Evolutionary conservation across 345 rosid genomes (phyloP), one percentile per base, ranked within the genome.

Genomic region (Acer campestre): DNA sequence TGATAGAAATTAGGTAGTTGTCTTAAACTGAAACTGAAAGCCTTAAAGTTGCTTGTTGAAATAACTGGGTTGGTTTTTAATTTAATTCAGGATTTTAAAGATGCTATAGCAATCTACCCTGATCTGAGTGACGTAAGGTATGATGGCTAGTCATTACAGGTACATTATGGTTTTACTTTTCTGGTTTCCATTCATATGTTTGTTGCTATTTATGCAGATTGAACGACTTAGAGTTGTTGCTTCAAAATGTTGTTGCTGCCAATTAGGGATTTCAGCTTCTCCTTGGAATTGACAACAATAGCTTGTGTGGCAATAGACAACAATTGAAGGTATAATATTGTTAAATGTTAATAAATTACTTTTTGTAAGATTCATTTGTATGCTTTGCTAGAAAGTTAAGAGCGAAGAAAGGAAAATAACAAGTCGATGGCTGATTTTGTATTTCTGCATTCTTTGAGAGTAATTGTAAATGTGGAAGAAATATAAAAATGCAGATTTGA

Each of bases 41-140:
- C 23, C 38, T 31, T 4, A 12, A 76, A 18, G 59, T 59, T 71
- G 8, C 75, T 65, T 42, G 55, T 31, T 70, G 66, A 63, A 78
- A 77, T 68, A 59, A 66, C 62, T 9, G 5, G 12, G 23, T 58
- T 55, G 13, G 65, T 53, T 42, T 65, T 4, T 53, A 35, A 16
- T 70, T 25, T 75, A 17, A 16, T 75, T 27, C 92, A 93, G 99
- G 97, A 95, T 82, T 95, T 95, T 66, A 86, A 79, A 75, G 98
- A 90, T 65, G 90, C 98, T 12, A 83, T 93, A 13, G 90, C 94
- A 46, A 82, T 83, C 55, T 95, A 93, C 77, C 93, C 98, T 61
- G 99, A 95, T 80, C 80, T 95, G 85, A 84, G 91, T 75, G 85
- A 83, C 59, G 92, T 93, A 71, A 90, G 88, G 98, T 91, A 87